Evolutionary conservation across 2,329 filamentous ascomycete species (phyloP).

Genomic region (Aspergillus uvarum): DNA sequence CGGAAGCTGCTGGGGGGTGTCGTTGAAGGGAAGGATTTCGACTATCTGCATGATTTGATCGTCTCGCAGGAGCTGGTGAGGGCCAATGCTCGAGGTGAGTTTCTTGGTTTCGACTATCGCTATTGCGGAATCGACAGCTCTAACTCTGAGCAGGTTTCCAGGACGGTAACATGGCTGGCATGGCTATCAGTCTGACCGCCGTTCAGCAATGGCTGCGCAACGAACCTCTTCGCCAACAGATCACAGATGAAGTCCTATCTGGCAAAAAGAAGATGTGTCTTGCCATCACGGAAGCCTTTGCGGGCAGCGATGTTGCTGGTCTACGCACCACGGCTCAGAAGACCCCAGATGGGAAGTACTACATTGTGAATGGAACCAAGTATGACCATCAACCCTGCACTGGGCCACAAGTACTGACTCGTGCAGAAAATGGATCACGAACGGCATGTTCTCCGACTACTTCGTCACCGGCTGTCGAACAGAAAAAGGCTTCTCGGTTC

Average conservation of each 20-base stretch:
- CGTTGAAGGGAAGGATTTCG: conserved; percentile 75
- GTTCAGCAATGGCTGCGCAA: conserved; percentile 76
- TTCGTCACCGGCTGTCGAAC: conserved; percentile 80
- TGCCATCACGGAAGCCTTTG: conserved; percentile 86
- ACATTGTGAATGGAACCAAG: conserved; percentile 54
- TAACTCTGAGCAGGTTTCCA: conserved; percentile 59
- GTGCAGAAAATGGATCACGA: conserved; percentile 84
- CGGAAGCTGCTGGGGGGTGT: conserved; percentile 66
- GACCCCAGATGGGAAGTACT: conserved; percentile 72
- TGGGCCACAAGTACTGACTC: conserved; percentile 5
- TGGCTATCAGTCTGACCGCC: conserved; percentile 78
- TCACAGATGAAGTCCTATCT: conserved; percentile 70
- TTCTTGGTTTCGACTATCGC: too few relatives aligned
- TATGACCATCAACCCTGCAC: conserved; percentile 13
- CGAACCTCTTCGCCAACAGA: conserved; percentile 61
- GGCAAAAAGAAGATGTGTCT: conserved; percentile 87
- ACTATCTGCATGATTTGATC: conserved; percentile 83
- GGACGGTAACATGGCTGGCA: conserved; percentile 83
- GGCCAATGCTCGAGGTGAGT: conserved; percentile 62
- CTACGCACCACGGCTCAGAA: conserved; percentile 76
- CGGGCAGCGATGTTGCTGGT: conserved; percentile 77
- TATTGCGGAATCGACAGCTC: neutral
- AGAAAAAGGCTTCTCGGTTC: conserved; percentile 73
- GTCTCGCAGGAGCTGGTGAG: conserved; percentile 71
- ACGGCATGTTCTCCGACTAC: conserved; percentile 77